Evolutionary conservation across 371 early-diverging fungal species (phyloP).

Genomic region (Apophysomyces elegans): DNA sequence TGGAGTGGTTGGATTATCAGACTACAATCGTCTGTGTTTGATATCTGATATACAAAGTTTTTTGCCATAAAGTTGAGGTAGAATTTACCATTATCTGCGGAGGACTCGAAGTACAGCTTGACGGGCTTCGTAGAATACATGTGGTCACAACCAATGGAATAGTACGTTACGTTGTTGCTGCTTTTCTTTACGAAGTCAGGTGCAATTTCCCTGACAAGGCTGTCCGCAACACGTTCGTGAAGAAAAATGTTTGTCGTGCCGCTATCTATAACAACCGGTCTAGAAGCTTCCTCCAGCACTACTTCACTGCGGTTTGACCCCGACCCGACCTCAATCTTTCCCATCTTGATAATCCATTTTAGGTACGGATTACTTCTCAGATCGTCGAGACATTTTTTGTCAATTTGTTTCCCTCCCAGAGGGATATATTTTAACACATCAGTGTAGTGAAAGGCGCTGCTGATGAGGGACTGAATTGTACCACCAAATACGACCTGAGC

Average conservation of each 20-base stretch:
- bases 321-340: neutral
- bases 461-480: slow-evolving; percentile 33
- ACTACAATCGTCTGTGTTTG: no score
- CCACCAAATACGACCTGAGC: slow-evolving; percentile 48
- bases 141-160: neutral
- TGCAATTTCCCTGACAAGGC: neutral
- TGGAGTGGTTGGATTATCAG: no score
- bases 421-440: slow-evolving; percentile 4
- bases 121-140: neutral
- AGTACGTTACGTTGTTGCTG: neutral
- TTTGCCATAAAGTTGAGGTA: no score
- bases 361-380: neutral
- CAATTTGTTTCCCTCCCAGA: neutral
- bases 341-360: neutral
- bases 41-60: no score
- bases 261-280: neutral
- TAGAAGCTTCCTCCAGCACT: neutral
- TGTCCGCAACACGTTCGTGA: neutral
- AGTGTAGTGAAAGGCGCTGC: slow-evolving; percentile 36
- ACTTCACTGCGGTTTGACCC: neutral
- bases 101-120: neutral
- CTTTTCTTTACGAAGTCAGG: neutral
- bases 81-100: neutral
- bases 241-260: neutral
- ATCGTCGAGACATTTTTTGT: no score